Conservation (phyloP, 805 yeast species). For the Naumovozyma castellii region DNA sequence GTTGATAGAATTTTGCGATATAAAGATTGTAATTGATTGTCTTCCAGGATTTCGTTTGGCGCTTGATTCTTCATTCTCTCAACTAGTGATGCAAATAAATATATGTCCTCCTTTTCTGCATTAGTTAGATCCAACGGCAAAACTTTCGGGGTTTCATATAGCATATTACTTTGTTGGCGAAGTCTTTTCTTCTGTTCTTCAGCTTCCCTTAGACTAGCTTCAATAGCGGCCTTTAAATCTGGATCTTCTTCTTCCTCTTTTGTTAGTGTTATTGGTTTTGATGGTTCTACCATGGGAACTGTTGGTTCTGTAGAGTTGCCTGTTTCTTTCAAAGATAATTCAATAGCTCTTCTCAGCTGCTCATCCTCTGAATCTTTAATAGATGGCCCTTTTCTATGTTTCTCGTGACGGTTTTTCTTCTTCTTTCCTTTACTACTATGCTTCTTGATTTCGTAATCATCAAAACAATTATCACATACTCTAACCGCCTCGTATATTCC, state of each 20-base stretch:
- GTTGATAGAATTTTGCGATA: slow-evolving; percentile 50
- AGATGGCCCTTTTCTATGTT: slow-evolving; percentile 14
- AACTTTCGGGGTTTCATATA: slow-evolving; percentile 3
- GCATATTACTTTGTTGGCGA: too few species aligned
- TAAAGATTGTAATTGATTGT: slow-evolving; percentile 29
- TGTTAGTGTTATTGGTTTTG: not conserved
- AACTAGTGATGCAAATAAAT: slow-evolving; percentile 60
- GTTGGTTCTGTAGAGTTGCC: slow-evolving; percentile 15
- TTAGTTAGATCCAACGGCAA: slow-evolving; percentile 35
- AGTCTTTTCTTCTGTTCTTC: slow-evolving; percentile 33
- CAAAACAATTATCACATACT: slow-evolving; percentile 85
- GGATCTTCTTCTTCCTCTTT: slow-evolving; percentile 61
- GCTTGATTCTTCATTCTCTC: slow-evolving; percentile 38
- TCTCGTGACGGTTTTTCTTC: slow-evolving; percentile 3
- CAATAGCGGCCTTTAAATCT: slow-evolving; percentile 89
- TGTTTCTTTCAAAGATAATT: slow-evolving; percentile 59
- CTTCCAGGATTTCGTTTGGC: slow-evolving; percentile 26
- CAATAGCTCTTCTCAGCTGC: slow-evolving; percentile 68
- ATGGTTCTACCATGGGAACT: slow-evolving; percentile 19
- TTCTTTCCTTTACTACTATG: slow-evolving; percentile 11
- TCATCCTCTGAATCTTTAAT: slow-evolving; percentile 60
- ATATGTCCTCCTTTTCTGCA: slow-evolving; percentile 60
- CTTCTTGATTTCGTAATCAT: slow-evolving; percentile 41
- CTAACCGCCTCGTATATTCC: slow-evolving; percentile 87
- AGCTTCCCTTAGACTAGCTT: slow-evolving; percentile 75